These are phyloP conservation scores for Yarrowia yakushimensis DNA, from an alignment of 805 yeast species.

Conservation along the genomic window DNA sequence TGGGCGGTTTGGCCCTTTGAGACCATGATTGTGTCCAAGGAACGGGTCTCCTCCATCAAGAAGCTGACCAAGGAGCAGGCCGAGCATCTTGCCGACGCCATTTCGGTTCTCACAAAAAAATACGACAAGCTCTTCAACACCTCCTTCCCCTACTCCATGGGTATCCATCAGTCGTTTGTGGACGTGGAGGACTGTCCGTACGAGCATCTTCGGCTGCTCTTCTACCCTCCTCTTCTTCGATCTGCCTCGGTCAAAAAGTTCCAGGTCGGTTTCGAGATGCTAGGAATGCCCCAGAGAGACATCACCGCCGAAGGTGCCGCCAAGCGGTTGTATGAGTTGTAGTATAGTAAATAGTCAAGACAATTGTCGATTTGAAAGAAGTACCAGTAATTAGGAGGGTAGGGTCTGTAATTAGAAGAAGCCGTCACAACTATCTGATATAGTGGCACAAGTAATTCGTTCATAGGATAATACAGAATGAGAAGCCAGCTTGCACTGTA, in stretches of 20 bases:
- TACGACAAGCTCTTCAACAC: constrained; percentile 70
- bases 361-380: too few relatives aligned
- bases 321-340: constrained; percentile 1
- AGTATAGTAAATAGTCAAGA: neutral
- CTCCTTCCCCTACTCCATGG: constrained; percentile 78
- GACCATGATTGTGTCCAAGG: constrained; percentile 58
- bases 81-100: constrained; percentile 52
- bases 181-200: constrained; percentile 39
- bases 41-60: constrained; percentile 49
- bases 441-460: too few relatives aligned
- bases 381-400: too few relatives aligned
- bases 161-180: constrained; percentile 71
- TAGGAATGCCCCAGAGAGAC: constrained; percentile 61
- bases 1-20: constrained; percentile 87
- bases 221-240: constrained; percentile 72
- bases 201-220: constrained; percentile 66
- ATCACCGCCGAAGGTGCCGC: constrained; percentile 69
- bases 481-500: too few relatives aligned
- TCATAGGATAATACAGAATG: too few relatives aligned
- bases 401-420: too few relatives aligned
- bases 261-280: constrained; percentile 66
- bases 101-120: constrained; percentile 54
- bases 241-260: constrained; percentile 73
- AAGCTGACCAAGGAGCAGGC: constrained; percentile 49
- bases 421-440: too few relatives aligned